A percentile compares a stretch with the other conserved stretches of the same genome.
These are phyloP conservation scores for Picochlorum costavermella DNA, from an alignment of 139 green algal species.

Conservation along the genomic window DNA sequence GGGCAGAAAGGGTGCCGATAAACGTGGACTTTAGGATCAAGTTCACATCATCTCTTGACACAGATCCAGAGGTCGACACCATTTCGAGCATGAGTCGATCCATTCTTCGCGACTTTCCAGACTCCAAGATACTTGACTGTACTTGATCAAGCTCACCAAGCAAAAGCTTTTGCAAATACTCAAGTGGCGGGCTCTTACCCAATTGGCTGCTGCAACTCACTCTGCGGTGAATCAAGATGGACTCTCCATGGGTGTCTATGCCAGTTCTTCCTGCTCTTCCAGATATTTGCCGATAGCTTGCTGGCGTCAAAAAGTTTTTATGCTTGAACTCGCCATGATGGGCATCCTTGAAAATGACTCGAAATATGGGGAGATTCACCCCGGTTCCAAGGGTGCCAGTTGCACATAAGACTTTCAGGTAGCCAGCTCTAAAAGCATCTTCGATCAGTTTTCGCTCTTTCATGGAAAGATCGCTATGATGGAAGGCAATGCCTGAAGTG, in stretches of 20 bases:
- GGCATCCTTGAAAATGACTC: slow-evolving; percentile 68
- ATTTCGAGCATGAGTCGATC: too few relatives aligned
- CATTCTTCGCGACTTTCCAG: too few relatives aligned
- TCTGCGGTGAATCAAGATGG: slow-evolving; percentile 1
- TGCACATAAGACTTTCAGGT: slow-evolving; percentile 68
- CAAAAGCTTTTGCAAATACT: too few relatives aligned
- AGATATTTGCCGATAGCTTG: slow-evolving; percentile 10
- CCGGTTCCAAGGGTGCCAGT: slow-evolving; percentile 84
- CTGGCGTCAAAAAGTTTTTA: slow-evolving; percentile 32
- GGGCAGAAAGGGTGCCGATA: too few relatives aligned
- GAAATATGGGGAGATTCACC: slow-evolving; percentile 72
- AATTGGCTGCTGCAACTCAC: too few relatives aligned
- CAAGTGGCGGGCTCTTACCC: too few relatives aligned
- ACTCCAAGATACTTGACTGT: too few relatives aligned
- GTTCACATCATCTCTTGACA: too few relatives aligned
- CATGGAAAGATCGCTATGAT: slow-evolving; percentile 50
- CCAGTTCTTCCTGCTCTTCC: slow-evolving; percentile 14
- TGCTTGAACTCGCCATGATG: slow-evolving; percentile 11
- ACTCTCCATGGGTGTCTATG: slow-evolving; percentile 9
- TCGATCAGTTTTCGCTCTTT: slow-evolving; percentile 64
- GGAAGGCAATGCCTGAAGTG: slow-evolving; percentile 59
- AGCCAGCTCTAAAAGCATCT: slow-evolving; percentile 50
- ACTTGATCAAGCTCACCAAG: too few relatives aligned
- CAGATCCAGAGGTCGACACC: too few relatives aligned
- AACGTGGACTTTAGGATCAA: too few relatives aligned